A percentile compares a stretch with the other conserved stretches of the same genome.
Evolutionary conservation across 305 asterid genomes (phyloP).

Genomic region (Plantago coronopus): DNA sequence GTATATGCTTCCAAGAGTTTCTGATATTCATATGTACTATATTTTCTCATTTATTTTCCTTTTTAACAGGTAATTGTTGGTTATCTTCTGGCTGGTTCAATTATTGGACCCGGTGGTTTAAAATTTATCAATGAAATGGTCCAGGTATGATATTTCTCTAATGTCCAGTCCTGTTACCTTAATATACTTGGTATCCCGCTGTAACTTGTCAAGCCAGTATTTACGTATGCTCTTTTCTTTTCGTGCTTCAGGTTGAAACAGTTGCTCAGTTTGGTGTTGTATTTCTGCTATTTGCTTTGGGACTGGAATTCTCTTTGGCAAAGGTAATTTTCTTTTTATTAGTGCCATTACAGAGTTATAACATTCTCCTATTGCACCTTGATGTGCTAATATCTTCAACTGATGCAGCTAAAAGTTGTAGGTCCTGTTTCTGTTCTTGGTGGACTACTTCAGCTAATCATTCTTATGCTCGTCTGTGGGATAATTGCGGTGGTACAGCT

Average conservation of each 20-base stretch:
- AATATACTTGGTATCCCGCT: neutral
- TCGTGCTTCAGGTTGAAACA: constrained; percentile 72
- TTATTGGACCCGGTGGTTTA: constrained; percentile 97
- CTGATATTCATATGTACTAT: constrained; percentile 13
- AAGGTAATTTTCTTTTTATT: constrained; percentile 46
- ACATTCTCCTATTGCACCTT: constrained; percentile 15
- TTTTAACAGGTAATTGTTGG: constrained; percentile 79
- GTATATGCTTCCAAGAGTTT: constrained; percentile 1
- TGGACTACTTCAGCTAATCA: constrained; percentile 81
- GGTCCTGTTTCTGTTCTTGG: constrained; percentile 96
- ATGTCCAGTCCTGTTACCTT: constrained; percentile 10
- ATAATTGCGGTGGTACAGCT: constrained; percentile 63
- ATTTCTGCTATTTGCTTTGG: constrained; percentile 94
- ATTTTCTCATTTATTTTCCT: neutral
- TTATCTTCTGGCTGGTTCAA: constrained; percentile 92
- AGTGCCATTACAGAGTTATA: constrained; percentile 11
- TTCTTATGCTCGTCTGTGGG: constrained; percentile 68
- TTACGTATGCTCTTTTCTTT: constrained; percentile 3
- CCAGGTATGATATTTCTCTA: constrained; percentile 45
- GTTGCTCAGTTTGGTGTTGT: constrained; percentile 99
- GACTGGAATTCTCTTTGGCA: constrained; percentile 87
- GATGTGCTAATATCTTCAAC: constrained; percentile 25
- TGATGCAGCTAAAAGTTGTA: constrained; percentile 79
- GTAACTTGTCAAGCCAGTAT: neutral
- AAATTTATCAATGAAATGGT: constrained; percentile 90